A percentile compares a stretch with the other conserved stretches of the same genome.
phyloP scores from a whole-genome alignment of 306 rosid genomes.

The Medicago lupulina region DNA sequence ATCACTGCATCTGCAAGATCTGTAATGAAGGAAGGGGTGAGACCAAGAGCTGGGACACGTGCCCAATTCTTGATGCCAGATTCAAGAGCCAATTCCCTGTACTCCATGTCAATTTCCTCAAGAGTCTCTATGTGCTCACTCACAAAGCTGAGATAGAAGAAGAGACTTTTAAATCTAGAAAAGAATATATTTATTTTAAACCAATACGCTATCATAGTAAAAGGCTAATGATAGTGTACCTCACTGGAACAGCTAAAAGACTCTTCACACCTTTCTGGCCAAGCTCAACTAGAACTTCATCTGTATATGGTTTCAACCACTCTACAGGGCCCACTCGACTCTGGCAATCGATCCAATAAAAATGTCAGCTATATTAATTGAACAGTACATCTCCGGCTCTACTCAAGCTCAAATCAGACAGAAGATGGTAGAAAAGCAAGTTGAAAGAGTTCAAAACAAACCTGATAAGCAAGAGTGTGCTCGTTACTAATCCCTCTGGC shows the following conservation, averaged over 20 bases:
- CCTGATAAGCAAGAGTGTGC: slow-evolving; percentile 98
- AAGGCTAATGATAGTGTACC: slow-evolving; percentile 53
- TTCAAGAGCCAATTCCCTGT: slow-evolving; percentile 86
- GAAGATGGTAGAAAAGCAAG: slow-evolving; percentile 25
- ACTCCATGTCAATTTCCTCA: slow-evolving; percentile 99
- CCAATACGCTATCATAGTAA: not conserved
- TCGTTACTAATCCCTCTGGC: slow-evolving; percentile 82
- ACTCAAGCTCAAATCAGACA: slow-evolving; percentile 18
- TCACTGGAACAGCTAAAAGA: slow-evolving; percentile 97
- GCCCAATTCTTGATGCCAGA: slow-evolving; percentile 96
- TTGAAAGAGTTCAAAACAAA: slow-evolving; percentile 40
- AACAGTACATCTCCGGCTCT: not conserved
- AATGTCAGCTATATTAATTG: slow-evolving; percentile 27
- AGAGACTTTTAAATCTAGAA: slow-evolving; percentile 20
- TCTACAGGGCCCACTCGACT: slow-evolving; percentile 99
- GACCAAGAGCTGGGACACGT: slow-evolving; percentile 95
- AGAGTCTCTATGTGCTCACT: slow-evolving; percentile 99
- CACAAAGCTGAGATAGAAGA: slow-evolving; percentile 73
- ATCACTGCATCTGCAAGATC: slow-evolving; percentile 93
- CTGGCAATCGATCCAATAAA: slow-evolving; percentile 56
- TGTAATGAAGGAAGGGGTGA: slow-evolving; percentile 80
- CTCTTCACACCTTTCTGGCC: slow-evolving; percentile 92
- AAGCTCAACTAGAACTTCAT: slow-evolving; percentile 93
- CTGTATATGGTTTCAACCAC: slow-evolving; percentile 98
- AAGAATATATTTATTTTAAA: slow-evolving; percentile 18